phyloP scores from a whole-genome alignment of 2,329 filamentous ascomycete genomes.

The Talaromyces sp. region DNA sequence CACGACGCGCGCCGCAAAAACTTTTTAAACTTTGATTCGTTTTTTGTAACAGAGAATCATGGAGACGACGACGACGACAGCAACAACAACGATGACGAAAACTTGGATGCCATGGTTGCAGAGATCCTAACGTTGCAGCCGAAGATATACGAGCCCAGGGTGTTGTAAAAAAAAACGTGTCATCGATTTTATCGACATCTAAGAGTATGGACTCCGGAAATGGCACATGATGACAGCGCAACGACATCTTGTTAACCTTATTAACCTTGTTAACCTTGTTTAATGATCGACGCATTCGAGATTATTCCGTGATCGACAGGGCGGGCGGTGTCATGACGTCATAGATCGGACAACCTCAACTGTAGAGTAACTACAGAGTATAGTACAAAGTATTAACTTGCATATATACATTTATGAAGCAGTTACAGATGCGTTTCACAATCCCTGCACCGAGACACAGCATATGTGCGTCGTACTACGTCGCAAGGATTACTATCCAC shows the following conservation, averaged over 20 bases:
- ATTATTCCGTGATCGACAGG: not conserved
- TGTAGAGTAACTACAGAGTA: not conserved
- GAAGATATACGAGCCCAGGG: not conserved
- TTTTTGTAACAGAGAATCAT: not conserved
- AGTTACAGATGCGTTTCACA: not conserved
- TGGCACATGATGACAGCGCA: not conserved
- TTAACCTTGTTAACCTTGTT: too few relatives aligned
- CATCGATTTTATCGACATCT: not conserved
- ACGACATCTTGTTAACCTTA: not conserved
- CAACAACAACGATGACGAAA: not conserved
- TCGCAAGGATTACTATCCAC: not conserved
- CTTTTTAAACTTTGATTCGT: conserved; percentile 9
- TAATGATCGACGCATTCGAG: not conserved
- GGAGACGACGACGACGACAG: not conserved
- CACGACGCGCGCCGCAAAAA: conserved; percentile 5
- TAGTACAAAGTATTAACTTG: not conserved
- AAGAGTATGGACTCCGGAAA: not conserved
- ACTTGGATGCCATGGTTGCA: not conserved
- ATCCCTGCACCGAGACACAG: too few relatives aligned
- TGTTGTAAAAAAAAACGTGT: not conserved
- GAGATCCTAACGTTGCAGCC: not conserved
- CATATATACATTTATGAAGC: not conserved
- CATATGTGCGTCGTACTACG: too few relatives aligned
- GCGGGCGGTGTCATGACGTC: not conserved
- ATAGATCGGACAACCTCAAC: not conserved